These are phyloP conservation scores for Pseudogymnoascus sp. DNA, from an alignment of 2,329 filamentous ascomycete genomes.

Conservation along the genomic window DNA sequence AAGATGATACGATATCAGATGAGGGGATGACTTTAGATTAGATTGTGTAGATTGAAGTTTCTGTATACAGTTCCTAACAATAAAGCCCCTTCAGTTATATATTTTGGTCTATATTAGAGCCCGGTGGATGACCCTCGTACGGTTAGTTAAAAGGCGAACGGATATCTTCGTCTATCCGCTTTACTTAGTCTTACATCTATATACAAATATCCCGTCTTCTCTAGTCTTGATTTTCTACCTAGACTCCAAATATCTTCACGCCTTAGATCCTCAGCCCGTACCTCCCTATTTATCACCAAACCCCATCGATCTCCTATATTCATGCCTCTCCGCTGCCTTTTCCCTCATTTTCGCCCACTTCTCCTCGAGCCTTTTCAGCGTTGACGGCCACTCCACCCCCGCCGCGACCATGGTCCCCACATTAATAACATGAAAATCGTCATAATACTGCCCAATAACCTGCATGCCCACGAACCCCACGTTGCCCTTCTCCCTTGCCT, in stretches of 20 bases:
- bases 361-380: neutral
- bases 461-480: conserved; percentile 53
- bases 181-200: neutral
- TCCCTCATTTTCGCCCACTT: conserved; percentile 24
- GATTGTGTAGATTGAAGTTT: conserved; percentile 1
- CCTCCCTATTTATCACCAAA: neutral
- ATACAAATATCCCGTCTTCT: neutral
- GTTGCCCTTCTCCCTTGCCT: conserved; percentile 28
- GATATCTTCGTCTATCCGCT: neutral
- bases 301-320: neutral
- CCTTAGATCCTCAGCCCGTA: neutral
- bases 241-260: neutral
- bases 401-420: neutral
- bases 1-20: conserved; percentile 1
- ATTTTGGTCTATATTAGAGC: neutral
- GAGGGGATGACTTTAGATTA: conserved; percentile 5
- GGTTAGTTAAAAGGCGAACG: neutral
- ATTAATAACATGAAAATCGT: conserved; percentile 38
- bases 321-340: neutral
- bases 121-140: neutral
- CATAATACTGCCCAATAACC: conserved; percentile 67
- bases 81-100: conserved; percentile 2
- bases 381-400: neutral
- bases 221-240: neutral
- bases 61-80: neutral